Evolutionary conservation across 164 flowering plant species (phyloP), one percentile per base, ranked within the genome.

Genomic region (Platanus orientalis): DNA sequence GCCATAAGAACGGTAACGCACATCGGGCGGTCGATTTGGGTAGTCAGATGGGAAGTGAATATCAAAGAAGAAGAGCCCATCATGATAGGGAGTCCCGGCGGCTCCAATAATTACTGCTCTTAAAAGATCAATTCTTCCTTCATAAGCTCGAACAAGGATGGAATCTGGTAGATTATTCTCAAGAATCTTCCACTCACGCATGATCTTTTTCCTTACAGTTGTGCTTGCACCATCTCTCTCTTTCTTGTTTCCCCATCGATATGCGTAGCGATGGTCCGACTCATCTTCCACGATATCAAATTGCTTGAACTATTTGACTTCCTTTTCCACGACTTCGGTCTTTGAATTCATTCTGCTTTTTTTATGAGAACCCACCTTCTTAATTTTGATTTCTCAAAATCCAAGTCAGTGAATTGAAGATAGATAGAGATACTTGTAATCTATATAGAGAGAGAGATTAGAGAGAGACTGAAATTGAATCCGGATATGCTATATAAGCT

Each of bases 1-100:
- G 34, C 75, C 75, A 47, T 58, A 51, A 12, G 76, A 62, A 21
- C 52, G 67, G 29, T 65, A 77, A 51, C 69, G 13, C 7, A 77
- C 72, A 3, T 57, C n/a, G 0, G 81, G 83, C 1, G 83, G 81
- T 0, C 13, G 17, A 7, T 44, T n/a, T 1, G 83, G 81, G 60
- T 77, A 69, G 47, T 69, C 57, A 2, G 57, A 1, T 4, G 79
- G 81, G 17, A 75, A 70, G 21, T 19, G 17, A 24, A 77, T 30
- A 57, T 80, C 83, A 34, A 80, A 77, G 61, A 80, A 77, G 69
- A 75, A 80, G 17, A 80, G 73, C 4, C 81, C 76, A 44, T 80
- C 69, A 39, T 75, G 70, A 56, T 80, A 80, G 4, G 83, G 81
- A 2, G 83, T 80, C 7, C 71, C 79, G 2, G 56, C 12, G 7